Evolutionary conservation across 2,329 filamentous ascomycete genomes (phyloP).

Genomic region (Aspergillus brunneoviolaceus): DNA sequence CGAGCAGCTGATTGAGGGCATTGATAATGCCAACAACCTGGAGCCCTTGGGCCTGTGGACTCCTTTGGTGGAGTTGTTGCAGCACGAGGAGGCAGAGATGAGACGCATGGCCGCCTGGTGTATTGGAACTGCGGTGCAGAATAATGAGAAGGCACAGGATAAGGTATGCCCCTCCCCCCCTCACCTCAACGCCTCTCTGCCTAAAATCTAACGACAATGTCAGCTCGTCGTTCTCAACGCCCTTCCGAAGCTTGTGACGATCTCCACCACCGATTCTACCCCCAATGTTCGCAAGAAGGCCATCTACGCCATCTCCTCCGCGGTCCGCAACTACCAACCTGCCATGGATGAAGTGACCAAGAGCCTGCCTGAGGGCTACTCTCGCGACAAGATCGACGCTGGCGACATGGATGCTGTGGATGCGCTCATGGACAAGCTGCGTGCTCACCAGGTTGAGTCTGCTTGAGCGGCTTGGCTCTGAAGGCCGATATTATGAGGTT

Average conservation of each 20-base stretch:
- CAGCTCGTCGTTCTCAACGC: constrained; percentile 62
- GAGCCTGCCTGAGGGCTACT: constrained; percentile 61
- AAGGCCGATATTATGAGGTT: not conserved
- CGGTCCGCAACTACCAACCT: constrained; percentile 85
- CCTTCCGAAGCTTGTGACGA: constrained; percentile 65
- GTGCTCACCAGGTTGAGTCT: constrained; percentile 44
- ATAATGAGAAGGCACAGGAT: constrained; percentile 85
- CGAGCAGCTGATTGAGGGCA: constrained; percentile 83
- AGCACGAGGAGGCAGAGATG: constrained; percentile 67
- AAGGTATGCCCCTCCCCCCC: constrained; percentile 46
- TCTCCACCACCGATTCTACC: constrained; percentile 62
- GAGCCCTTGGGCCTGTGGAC: constrained; percentile 76
- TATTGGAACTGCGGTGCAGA: constrained; percentile 91
- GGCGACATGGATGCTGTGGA: constrained; percentile 85
- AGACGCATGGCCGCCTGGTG: constrained; percentile 91
- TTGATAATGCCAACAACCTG: constrained; percentile 98
- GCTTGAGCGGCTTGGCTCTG: constrained; percentile 19
- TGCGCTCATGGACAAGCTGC: constrained; percentile 66
- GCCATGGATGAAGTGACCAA: constrained; percentile 66
- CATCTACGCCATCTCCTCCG: constrained; percentile 82
- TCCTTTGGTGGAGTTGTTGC: constrained; percentile 71
- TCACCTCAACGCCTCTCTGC: too few relatives aligned
- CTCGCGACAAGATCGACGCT: constrained; percentile 69
- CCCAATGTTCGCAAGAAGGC: constrained; percentile 77
- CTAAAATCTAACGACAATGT: too few relatives aligned